Base-by-base conservation (phyloP, 192 early-diverging fungal genomes). In the Backusella westeae region DNA sequence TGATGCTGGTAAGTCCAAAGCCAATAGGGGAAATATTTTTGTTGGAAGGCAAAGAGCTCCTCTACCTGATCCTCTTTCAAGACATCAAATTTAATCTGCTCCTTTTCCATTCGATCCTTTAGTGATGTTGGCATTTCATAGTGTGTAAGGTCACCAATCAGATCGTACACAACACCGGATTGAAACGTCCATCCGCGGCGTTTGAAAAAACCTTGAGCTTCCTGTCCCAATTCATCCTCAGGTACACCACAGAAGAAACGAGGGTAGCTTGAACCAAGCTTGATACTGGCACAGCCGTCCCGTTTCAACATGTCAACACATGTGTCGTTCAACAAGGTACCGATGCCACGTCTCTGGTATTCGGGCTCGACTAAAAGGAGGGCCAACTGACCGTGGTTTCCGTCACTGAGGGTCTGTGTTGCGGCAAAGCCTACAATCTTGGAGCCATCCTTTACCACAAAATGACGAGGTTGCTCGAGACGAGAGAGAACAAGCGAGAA, bases 241-340 rank as follows among this genome's bases (percentile, higher is more conserved):
- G 82, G 82, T 4, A 83, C 49, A 26, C 82, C 82, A 59, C 67
- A 72, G 26, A 83, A 83, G 68, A 83, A 75, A 8, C 82, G 78
- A n/a, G 82, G 82, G 46, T 80, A 83, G 6, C 66, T 80, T 32
- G 78, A 77, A 14, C 82, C 82, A 17, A 83, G 46, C 6, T 71
- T 73, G n/a, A 82, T 34, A 15, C 19, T 23, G 3, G 12, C 17
- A 23, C 44, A 59, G 0, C 72, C 77, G 7, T 39, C 7, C 7
- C 44, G 32, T 38, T 76, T 72, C 14, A 83, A 21, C 17, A 56
- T 21, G 19, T 63, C 70, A 71, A 83, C 39, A 9, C 71, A 73
- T 29, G 49, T 26, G 2, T 77, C 75, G 68, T 83, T 77, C 4
- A 83, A 63, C 7, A 59, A 14, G 5, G 59, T 78, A 19, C 82